A percentile compares a stretch with the other conserved stretches of the same genome.
Conservation (phyloP, 1,284 basidiomycete genomes). For the Moesziomyces sp. region DNA sequence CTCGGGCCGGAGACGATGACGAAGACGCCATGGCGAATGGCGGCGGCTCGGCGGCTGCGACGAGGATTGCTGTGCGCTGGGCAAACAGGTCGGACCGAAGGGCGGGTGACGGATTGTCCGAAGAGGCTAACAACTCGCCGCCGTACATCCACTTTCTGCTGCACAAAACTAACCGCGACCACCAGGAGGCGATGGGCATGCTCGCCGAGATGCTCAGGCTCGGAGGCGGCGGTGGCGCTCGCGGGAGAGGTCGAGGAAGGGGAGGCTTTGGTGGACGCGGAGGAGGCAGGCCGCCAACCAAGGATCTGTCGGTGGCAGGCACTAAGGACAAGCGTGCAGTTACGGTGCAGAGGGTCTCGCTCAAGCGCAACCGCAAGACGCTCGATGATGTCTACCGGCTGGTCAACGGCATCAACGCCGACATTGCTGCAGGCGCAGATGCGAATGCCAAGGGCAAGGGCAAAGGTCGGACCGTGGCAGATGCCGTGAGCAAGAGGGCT, state of each 20-base stretch:
- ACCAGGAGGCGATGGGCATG: constrained; percentile 87
- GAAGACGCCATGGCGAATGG: constrained; percentile 37
- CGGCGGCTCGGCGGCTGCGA: constrained; percentile 48
- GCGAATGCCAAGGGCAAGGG: constrained; percentile 10
- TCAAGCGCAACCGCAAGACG: constrained; percentile 81
- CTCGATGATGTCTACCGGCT: constrained; percentile 82
- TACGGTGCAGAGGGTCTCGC: constrained; percentile 89
- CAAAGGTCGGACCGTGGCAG: constrained; percentile 29
- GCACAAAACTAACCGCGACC: constrained; percentile 97
- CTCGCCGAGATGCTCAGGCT: constrained; percentile 73
- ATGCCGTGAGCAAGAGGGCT: constrained; percentile 36
- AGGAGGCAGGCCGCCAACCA: constrained; percentile 35
- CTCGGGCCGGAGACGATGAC: constrained; percentile 25
- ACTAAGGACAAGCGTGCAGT: constrained; percentile 99
- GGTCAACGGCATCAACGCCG: constrained; percentile 70
- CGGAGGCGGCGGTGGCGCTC: constrained; percentile 26
- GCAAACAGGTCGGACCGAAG: constrained; percentile 68
- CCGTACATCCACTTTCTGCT: constrained; percentile 96
- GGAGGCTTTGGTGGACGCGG: constrained; percentile 26
- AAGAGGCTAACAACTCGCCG: constrained; percentile 69
- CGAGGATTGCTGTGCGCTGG: constrained; percentile 81
- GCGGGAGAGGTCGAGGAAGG: constrained; percentile 33
- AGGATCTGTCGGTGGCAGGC: constrained; percentile 86
- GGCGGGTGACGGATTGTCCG: constrained; percentile 68
- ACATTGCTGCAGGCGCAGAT: background rate